Evolutionary conservation across 1,139 yeast species (phyloP).

Genomic region (Geotrichum cucujoidarum): DNA sequence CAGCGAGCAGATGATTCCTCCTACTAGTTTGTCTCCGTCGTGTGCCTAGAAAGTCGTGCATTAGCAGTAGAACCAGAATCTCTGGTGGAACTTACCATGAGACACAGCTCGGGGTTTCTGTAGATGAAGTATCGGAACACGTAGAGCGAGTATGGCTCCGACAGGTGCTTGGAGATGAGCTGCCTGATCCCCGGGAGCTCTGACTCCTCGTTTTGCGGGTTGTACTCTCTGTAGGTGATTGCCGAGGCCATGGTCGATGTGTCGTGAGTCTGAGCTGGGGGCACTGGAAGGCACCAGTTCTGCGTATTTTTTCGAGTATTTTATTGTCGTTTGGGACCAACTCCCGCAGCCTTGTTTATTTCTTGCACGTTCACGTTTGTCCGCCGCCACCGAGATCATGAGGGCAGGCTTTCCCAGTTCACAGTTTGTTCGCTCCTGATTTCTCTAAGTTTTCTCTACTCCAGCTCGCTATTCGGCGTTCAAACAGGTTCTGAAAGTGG

Average conservation of each 20-base stretch:
- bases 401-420: too few relatives aligned
- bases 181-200: conserved; percentile 38
- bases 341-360: too few relatives aligned
- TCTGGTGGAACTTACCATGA: conserved; percentile 38
- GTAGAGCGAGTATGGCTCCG: conserved; percentile 70
- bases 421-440: too few relatives aligned
- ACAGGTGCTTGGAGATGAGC: conserved; percentile 55
- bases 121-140: conserved; percentile 65
- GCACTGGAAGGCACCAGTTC: not conserved
- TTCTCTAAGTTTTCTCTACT: too few relatives aligned
- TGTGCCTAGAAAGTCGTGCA: conserved; percentile 25
- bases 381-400: too few relatives aligned
- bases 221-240: conserved; percentile 25
- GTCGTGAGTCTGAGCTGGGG: not conserved
- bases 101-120: conserved; percentile 63
- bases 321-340: too few relatives aligned
- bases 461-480: too few relatives aligned
- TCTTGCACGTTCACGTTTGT: too few relatives aligned
- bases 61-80: not conserved
- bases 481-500: too few relatives aligned
- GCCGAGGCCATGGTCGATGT: not conserved
- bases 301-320: not conserved
- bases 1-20: conserved; percentile 81
- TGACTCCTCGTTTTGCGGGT: conserved; percentile 30
- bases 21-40: conserved; percentile 46